Evolutionary conservation across 148 eudicot species (phyloP), one percentile per base, ranked within the genome.

Genomic region (Arctostaphylos glauca): DNA sequence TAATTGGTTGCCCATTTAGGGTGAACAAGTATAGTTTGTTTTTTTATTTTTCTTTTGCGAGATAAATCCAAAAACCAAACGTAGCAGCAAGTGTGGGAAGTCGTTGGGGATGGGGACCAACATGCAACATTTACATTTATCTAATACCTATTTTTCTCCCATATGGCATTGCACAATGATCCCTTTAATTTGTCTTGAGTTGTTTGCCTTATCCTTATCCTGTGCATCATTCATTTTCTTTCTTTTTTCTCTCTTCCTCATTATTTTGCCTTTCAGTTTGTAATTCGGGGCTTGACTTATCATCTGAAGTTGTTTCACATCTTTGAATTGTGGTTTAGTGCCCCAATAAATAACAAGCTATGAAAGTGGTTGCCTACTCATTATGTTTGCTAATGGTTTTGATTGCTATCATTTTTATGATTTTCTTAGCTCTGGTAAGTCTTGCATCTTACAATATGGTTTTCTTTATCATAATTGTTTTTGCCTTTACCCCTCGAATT

Each of bases 1-100:
- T 66, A 41, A 15, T 66, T 66, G 71, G 71, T 66, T 66, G 15
- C 44, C 23, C 71, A 66, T 66, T 66, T 43, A 66, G 4, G 5
- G 43, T 25, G 71, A 12, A 8, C 23, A 62, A 60, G 66, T 60
- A 19, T 54, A 60, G 23, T 13, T 38, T 13, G 41, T 43, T 15
- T 70, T n/a, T 70, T 70, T 70, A n/a, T 16, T 70, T 70, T 64
- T 70, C 74, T 70, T 70, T 70, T 2, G 9, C n/a, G 41, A 14
- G 48, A 70, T 41, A 43, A 70, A 15, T 6, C 48, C 38, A 16
- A 16, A 21, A 70, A 38, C 46, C 74, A 16, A 15, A 16, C 0
- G n/a, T 70, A 70, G 74, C 74, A 43, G 53, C 53, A 76, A 76
- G 59, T 55, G 41, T 50, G 78, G 59, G 59, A 74, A 52, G 46